Evolutionary conservation across 352 stramenopile genomes (phyloP).

Genomic region (Phytopythium vexans): DNA sequence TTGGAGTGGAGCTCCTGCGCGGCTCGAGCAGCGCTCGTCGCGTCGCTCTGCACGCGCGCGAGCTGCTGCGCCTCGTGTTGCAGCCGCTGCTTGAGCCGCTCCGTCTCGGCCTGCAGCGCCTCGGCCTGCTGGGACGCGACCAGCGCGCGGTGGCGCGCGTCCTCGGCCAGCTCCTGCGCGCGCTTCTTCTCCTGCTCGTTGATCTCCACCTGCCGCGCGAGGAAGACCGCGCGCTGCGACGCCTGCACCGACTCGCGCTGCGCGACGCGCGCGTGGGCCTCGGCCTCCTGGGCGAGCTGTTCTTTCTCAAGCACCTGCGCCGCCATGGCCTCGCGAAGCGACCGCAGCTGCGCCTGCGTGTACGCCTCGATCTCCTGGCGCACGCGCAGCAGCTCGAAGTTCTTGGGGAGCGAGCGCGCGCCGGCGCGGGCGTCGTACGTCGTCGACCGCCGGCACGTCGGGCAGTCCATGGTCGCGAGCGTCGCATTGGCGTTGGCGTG

Average conservation of each 20-base stretch:
- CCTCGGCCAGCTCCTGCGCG: conserved; percentile 64
- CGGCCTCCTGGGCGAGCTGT: conserved; percentile 56
- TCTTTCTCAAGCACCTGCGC: conserved; percentile 76
- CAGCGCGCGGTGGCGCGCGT: conserved; percentile 54
- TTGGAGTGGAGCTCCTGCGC: conserved; percentile 68
- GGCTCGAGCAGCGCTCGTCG: conserved; percentile 56
- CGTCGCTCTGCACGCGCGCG: conserved; percentile 66
- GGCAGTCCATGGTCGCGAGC: conserved; percentile 54
- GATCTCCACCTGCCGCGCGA: conserved; percentile 78
- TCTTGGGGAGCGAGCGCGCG: conserved; percentile 70
- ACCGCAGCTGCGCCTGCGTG: conserved; percentile 49
- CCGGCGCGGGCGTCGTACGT: conserved; percentile 36
- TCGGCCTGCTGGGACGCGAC: conserved; percentile 68
- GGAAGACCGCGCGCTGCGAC: conserved; percentile 55
- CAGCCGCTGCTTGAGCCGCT: conserved; percentile 69
- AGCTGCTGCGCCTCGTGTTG: conserved; percentile 69
- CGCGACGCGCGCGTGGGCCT: conserved; percentile 64
- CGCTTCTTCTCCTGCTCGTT: conserved; percentile 80
- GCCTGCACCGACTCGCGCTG: conserved; percentile 76
- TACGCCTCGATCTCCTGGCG: conserved; percentile 79
- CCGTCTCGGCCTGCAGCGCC: conserved; percentile 68
- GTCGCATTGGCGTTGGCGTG: conserved; percentile 10
- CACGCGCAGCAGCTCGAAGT: conserved; percentile 82
- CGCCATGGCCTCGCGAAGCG: conserved; percentile 49
- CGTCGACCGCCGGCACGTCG: conserved; percentile 65